Base-by-base conservation (phyloP, 148 eudicot species). In the Dianthus caryophyllus region DNA sequence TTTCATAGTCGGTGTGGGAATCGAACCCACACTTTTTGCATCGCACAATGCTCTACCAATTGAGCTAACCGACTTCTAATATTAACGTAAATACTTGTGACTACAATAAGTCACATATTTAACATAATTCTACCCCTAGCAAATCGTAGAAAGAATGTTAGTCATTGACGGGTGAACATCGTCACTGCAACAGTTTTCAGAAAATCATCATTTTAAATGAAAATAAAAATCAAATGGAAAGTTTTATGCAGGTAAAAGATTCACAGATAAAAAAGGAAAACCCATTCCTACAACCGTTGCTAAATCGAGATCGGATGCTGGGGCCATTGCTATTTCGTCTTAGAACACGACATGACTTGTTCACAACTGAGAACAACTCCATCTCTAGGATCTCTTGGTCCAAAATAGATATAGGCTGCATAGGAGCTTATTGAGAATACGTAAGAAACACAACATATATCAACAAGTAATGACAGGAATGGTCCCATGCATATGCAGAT, bases 241-340 rank as follows among this genome's bases (percentile, higher is more conserved):
- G 33, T 22, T 59, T 51, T 22, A 48, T 0, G 25, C 66, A 65
- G 54, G 49, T 31, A 54, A 65, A 56, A 41, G 56, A 85, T 88
- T 80, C 16, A 93, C 98, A 96, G 86, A 67, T 87, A 93, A 70
- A 89, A n/a, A 78, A 61, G 98, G 98, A 80, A 93, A 93, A 73
- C 98, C 81, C 98, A 93, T 93, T 62, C 98, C 98, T 73, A 89
- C 90, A 80, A 93, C 83, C 67, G 96, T 87, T 59, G 98, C 91
- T 68, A 80, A 75, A 69, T 93, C 98, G 48, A 93, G 91, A 78
- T 93, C 98, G 31, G 98, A 89, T 66, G 98, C 96, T 76, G 95
- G 87, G 75, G 87, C 84, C 47, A 93, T 88, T 39, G 89, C 72
- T 67, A 84, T 90, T 65, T 93, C 98, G 55, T 93, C 96, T n/a